These are phyloP conservation scores for Suillus alpinus DNA, from an alignment of 768 basidiomycete genomes.

Conservation along the genomic window DNA sequence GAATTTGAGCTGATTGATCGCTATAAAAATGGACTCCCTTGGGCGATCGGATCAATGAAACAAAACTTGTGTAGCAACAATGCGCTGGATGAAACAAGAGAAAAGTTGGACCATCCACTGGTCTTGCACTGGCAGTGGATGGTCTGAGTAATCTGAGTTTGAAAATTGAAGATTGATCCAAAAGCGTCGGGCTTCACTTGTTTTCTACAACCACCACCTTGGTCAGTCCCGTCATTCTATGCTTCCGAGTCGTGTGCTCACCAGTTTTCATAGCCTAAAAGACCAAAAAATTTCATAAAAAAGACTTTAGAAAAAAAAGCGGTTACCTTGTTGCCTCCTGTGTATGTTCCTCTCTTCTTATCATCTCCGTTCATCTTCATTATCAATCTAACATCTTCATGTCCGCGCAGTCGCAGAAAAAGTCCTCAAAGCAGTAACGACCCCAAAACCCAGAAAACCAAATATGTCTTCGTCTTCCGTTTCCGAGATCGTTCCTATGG, in stretches of 20 bases:
- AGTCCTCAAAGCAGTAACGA: conserved; percentile 94
- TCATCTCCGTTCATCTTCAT: conserved; percentile 15
- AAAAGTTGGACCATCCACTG: neutral
- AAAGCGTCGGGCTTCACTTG: conserved; percentile 19
- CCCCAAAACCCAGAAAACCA: conserved; percentile 54
- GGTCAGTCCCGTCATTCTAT: conserved; percentile 39
- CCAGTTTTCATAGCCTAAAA: conserved; percentile 50
- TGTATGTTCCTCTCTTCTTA: conserved; percentile 41
- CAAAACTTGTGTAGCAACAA: no score
- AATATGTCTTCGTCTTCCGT: conserved; percentile 59
- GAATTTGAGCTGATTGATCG: neutral
- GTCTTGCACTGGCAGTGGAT: neutral
- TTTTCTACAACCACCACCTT: conserved; percentile 67
- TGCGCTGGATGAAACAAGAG: neutral
- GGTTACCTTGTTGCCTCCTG: conserved; percentile 75
- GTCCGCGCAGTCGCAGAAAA: conserved; percentile 60
- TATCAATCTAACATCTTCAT: conserved; percentile 14
- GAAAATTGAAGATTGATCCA: conserved; percentile 29
- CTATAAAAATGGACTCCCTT: neutral
- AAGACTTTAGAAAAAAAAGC: conserved; percentile 67
- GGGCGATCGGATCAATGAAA: neutral
- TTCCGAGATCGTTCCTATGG: conserved; percentile 51
- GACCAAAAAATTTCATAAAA: conserved; percentile 58
- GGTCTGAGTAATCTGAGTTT: conserved; percentile 36
- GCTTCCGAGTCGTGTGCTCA: conserved; percentile 15